Evolutionary conservation across 192 early-diverging fungal genomes (phyloP), one percentile per base, ranked within the genome.

Genomic region (Coemansia sp.): DNA sequence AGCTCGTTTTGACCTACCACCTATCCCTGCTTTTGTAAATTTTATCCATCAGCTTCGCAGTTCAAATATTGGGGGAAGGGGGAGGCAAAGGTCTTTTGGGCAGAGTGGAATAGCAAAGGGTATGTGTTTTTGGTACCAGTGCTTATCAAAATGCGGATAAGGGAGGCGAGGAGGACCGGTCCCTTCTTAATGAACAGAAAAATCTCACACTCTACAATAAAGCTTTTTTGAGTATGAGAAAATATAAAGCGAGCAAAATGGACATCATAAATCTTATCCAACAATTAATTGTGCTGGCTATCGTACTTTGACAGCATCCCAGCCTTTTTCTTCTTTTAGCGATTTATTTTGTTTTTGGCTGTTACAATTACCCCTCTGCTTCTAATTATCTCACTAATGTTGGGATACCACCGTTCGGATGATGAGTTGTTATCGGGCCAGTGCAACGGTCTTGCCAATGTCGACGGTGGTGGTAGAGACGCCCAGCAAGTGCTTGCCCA

Each of bases 31-130:
- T 14, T 39, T 37, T 37, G 23, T 36, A 8, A 9, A 26, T 60
- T 42, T 28, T 58, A 58, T 58, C 56, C 13, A 58, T 58, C 56
- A 58, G 0, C 31, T 58, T 33, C 56, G 56, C 33, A 34, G 37
- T 58, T 35, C 56, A 16, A 34, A 58, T 18, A 18, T 37, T 61
- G 38, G 10, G 59, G 43, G 6, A n/a, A n/a, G n/a, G n/a, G n/a
- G n/a, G n/a, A n/a, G n/a, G n/a, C n/a, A n/a, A n/a, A n/a, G n/a
- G n/a, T n/a, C n/a, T n/a, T 42, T 42, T 58, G 6, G 34, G 28
- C 24, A 28, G 50, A 53, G 21, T 46, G n/a, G n/a, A 23, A 24
- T 11, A 3, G 31, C 31, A 31, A 31, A 31, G 31, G 4, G 31
- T 4, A 31, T 3, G 31, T 4, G 31, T 31, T 31, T 31, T 31